Evolutionary conservation across 2,329 filamentous ascomycete genomes (phyloP).

Genomic region (Paecilomyces niveus): DNA sequence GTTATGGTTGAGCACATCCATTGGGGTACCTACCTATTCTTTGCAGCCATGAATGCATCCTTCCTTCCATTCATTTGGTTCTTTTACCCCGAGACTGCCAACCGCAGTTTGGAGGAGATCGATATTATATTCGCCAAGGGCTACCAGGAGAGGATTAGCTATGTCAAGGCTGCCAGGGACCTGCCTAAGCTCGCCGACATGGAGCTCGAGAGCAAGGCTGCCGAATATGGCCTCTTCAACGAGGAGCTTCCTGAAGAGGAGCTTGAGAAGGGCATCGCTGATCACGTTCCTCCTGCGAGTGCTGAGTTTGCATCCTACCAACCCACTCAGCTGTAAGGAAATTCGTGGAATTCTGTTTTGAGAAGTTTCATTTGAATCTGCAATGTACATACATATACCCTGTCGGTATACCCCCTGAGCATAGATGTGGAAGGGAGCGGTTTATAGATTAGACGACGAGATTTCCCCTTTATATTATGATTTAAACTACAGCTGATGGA

Average conservation of each 20-base stretch:
- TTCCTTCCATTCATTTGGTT: constrained; percentile 49
- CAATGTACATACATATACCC: neutral
- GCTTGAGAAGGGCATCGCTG: neutral
- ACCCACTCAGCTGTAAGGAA: neutral
- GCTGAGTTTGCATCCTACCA: neutral
- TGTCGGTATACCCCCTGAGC: neutral
- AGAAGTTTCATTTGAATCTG: neutral
- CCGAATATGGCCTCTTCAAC: constrained; percentile 17
- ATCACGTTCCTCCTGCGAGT: neutral
- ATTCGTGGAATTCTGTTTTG: neutral
- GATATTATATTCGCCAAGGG: constrained; percentile 41
- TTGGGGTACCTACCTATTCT: constrained; percentile 41
- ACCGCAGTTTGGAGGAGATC: constrained; percentile 38
- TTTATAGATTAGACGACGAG: neutral
- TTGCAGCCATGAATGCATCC: constrained; percentile 32
- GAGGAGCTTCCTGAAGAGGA: neutral
- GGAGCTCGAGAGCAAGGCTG: constrained; percentile 26
- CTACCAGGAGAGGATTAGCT: constrained; percentile 34
- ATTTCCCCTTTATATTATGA: neutral
- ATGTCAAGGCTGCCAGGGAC: constrained; percentile 25
- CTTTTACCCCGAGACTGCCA: constrained; percentile 48
- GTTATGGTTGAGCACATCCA: constrained; percentile 32
- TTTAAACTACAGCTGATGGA: neutral
- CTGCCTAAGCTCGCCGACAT: constrained; percentile 28
- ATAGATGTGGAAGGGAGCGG: neutral